These are phyloP conservation scores for Globisporangium emineosum DNA, from an alignment of 352 stramenopile genomes.

Conservation along the genomic window DNA sequence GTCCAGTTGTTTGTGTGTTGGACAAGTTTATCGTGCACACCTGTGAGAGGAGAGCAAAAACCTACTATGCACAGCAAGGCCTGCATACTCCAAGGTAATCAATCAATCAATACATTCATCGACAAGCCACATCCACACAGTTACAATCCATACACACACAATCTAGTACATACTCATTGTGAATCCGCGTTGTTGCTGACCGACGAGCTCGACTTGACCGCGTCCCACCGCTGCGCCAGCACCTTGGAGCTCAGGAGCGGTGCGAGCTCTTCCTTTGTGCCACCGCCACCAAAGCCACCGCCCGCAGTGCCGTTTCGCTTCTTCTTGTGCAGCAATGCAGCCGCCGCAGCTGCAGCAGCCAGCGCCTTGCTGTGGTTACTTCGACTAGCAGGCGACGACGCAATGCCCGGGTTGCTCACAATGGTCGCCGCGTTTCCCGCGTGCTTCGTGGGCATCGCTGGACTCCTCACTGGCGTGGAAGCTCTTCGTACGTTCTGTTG, in stretches of 20 bases:
- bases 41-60: too few relatives aligned
- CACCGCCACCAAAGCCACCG: neutral
- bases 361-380: conserved; percentile 6
- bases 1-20: too few relatives aligned
- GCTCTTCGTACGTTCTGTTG: neutral
- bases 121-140: neutral
- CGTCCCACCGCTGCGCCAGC: conserved; percentile 52
- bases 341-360: conserved; percentile 10
- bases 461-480: neutral
- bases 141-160: neutral
- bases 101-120: neutral
- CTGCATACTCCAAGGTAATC: neutral
- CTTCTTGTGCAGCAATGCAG: conserved; percentile 10
- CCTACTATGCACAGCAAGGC: neutral
- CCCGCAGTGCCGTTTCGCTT: neutral
- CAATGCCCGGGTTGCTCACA: conserved; percentile 15
- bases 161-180: neutral
- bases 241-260: conserved; percentile 53
- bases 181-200: conserved; percentile 6
- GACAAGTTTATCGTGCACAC: too few relatives aligned
- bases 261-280: conserved; percentile 53
- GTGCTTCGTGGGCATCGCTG: neutral
- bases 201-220: conserved; percentile 10
- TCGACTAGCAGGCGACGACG: neutral
- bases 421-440: neutral